phyloP scores from a whole-genome alignment of 768 basidiomycete genomes.

The Leccinum rimulosum region DNA sequence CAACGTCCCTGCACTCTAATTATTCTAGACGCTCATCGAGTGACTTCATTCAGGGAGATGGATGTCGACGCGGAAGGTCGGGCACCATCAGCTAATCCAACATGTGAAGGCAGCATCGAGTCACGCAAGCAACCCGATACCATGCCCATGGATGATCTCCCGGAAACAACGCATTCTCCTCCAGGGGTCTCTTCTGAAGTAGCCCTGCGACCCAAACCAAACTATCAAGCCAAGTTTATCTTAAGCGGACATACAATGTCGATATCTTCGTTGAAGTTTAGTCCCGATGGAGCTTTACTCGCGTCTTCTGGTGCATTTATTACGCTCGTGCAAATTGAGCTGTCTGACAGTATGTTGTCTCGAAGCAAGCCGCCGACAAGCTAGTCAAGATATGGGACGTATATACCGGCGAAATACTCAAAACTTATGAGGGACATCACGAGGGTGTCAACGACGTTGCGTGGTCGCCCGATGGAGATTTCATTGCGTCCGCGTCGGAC shows the following conservation, averaged over 20 bases:
- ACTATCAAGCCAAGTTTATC: slow-evolving; percentile 58
- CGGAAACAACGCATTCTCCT: slow-evolving; percentile 2
- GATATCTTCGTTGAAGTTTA: slow-evolving; percentile 86
- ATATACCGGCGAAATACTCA: slow-evolving; percentile 66
- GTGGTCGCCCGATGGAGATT: slow-evolving; percentile 81
- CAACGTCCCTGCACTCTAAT: background rate
- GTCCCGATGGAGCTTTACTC: slow-evolving; percentile 75
- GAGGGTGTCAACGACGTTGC: slow-evolving; percentile 89
- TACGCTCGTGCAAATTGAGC: slow-evolving; percentile 4
- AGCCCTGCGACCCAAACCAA: slow-evolving; percentile 31
- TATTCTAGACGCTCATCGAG: background rate
- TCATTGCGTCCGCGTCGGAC: slow-evolving; percentile 90
- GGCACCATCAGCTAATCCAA: background rate
- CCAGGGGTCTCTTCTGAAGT: background rate
- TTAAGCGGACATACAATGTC: slow-evolving; percentile 81
- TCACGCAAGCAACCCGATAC: slow-evolving; percentile 9
- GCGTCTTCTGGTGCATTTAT: slow-evolving; percentile 76
- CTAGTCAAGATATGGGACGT: slow-evolving; percentile 79
- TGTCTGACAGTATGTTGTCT: slow-evolving; percentile 25
- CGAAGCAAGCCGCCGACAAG: slow-evolving; percentile 79
- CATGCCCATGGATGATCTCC: slow-evolving; percentile 7
- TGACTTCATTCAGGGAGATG: slow-evolving; percentile 5
- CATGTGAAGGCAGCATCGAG: slow-evolving; percentile 1
- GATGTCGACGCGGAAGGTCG: slow-evolving; percentile 10
- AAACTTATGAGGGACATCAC: slow-evolving; percentile 70